Conservation (phyloP, 2,329 filamentous ascomycete genomes). For the Calonectria pteridis region DNA sequence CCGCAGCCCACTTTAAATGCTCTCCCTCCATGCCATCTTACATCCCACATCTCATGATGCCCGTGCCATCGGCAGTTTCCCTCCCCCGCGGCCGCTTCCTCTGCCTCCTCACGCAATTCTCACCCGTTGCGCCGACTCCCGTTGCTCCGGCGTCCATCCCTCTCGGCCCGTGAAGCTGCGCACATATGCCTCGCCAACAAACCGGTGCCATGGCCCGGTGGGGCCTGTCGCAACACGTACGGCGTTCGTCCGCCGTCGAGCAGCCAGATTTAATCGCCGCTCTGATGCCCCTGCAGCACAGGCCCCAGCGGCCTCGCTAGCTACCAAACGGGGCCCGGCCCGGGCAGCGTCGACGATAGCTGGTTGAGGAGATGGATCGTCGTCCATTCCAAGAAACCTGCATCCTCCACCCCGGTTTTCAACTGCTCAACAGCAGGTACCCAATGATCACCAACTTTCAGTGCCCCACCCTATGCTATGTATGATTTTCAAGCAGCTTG, state of each 20-base stretch:
- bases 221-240: constrained; percentile 9
- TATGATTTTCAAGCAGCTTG: neutral
- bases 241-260: constrained; percentile 21
- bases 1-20: constrained; percentile 9
- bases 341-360: constrained; percentile 4
- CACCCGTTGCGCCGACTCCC: constrained; percentile 19
- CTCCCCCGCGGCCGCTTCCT: neutral
- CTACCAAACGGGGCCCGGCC: constrained; percentile 11
- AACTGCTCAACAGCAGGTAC: neutral
- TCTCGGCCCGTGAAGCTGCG: constrained; percentile 18
- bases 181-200: constrained; percentile 17
- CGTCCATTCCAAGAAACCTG: neutral
- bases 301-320: constrained; percentile 9
- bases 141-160: constrained; percentile 23
- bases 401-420: neutral
- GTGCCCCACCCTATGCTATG: neutral
- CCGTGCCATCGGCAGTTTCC: constrained; percentile 19
- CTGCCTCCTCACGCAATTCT: constrained; percentile 17
- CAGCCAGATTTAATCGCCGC: constrained; percentile 8
- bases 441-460: neutral
- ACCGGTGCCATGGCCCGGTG: neutral
- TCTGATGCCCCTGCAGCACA: neutral
- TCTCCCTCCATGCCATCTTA: constrained; percentile 11
- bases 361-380: neutral
- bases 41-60: constrained; percentile 24